Evolutionary conservation across 306 rosid genomes (phyloP), one percentile per base, ranked within the genome.

Genomic region (Corylus avellana): DNA sequence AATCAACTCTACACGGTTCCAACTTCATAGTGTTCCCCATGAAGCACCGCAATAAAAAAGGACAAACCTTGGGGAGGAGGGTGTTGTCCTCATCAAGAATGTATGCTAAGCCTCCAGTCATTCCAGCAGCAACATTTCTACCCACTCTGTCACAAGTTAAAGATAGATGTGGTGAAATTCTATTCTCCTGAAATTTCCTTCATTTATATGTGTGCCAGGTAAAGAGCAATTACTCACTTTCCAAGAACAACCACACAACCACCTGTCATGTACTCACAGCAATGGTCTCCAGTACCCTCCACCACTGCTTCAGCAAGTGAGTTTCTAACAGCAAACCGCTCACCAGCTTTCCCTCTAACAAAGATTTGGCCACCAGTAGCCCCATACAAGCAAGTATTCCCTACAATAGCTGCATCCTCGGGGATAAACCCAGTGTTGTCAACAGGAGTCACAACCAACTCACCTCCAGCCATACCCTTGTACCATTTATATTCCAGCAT

Each of bases 81-180:
- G 97, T 83, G 76, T 91, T 75, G 39, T 95, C 98, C 82, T 95
- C 98, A 42, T 95, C 98, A 74, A 95, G 97, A 83, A 95, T 84
- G 87, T 95, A 92, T 72, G 98, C 96, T 88, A 95, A 89, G 56
- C 98, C 98, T 81, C 98, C 98, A 12, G 98, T 95, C 98, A 95
- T 95, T 81, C 98, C 98, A 87, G 98, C 98, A 83, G 98, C 98
- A 49, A 95, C 98, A 82, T 95, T 95, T 90, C 98, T 91, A 77
- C 98, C 98, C 87, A 95, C 98, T 88, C 98, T 95, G 93, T 84
- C 69, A 83, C 71, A 87, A 67, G 55, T 76, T 61, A 85, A 69
- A 73, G 20, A 73, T 18, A 85, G 62, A 73, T 82, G 48, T 39
- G 50, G 42, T 80, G 80, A 80, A 66, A 35, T 51, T 35, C 72